Conservation (phyloP, 164 flowering plant species). For the Aristolochia californica region DNA sequence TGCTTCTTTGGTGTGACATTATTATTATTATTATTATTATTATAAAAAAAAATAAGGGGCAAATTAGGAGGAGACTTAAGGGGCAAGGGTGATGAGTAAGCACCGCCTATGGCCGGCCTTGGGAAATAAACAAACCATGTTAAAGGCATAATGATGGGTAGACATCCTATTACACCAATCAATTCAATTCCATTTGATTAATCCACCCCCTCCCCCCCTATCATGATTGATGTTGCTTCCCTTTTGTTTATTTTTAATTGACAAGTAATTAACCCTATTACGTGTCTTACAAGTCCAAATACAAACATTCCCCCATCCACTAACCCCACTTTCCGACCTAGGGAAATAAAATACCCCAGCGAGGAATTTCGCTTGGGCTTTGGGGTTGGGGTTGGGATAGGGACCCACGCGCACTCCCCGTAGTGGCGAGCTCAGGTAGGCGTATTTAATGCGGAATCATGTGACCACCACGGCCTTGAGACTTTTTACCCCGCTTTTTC, state of each 20-base stretch:
- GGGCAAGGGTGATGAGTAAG: too few relatives aligned
- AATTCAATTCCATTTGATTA: not conserved
- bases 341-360: not conserved
- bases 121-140: too few relatives aligned
- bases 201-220: too few relatives aligned
- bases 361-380: not conserved
- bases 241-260: not conserved
- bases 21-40: too few relatives aligned
- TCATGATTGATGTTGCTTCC: not conserved
- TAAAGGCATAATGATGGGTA: too few relatives aligned
- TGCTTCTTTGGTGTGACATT: too few relatives aligned
- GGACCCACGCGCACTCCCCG: constrained; percentile 7
- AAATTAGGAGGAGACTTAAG: too few relatives aligned
- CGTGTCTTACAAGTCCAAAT: constrained; percentile 4
- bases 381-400: not conserved
- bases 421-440: constrained; percentile 5
- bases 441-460: constrained; percentile 9
- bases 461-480: constrained; percentile 1
- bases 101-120: too few relatives aligned
- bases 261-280: not conserved
- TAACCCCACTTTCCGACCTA: constrained; percentile 1
- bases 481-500: not conserved
- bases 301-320: not conserved
- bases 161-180: not conserved
- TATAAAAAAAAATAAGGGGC: too few relatives aligned